Conservation (phyloP, 2,329 filamentous ascomycete genomes). For the Penicillium oxalicum region DNA sequence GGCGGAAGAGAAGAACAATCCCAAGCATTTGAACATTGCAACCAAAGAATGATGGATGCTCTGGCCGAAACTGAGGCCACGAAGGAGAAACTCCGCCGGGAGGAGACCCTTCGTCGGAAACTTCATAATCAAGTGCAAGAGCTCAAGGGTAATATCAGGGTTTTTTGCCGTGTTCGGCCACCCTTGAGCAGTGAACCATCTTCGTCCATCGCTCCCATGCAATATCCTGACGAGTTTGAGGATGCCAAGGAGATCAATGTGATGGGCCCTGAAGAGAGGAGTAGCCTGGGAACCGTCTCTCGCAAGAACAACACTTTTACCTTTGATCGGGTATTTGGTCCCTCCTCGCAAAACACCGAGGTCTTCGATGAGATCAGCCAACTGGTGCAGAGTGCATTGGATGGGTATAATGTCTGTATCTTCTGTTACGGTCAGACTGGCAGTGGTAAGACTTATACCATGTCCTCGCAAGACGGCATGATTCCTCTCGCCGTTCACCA, state of each 20-base stretch:
- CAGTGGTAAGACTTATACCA: slow-evolving; percentile 93
- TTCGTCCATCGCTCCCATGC: slow-evolving; percentile 64
- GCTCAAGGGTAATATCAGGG: slow-evolving; percentile 94
- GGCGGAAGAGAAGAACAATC: slow-evolving; percentile 86
- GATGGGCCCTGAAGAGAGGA: slow-evolving; percentile 75
- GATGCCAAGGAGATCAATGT: slow-evolving; percentile 84
- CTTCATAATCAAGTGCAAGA: slow-evolving; percentile 98
- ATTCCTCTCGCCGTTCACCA: slow-evolving; percentile 89
- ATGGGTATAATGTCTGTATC: slow-evolving; percentile 98
- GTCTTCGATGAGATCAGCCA: slow-evolving; percentile 97
- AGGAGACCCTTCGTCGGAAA: slow-evolving; percentile 83
- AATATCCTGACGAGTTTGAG: slow-evolving; percentile 70
- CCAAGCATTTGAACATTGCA: slow-evolving; percentile 74
- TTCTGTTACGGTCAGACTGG: slow-evolving; percentile 98
- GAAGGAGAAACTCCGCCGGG: slow-evolving; percentile 76
- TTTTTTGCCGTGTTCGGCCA: slow-evolving; percentile 93
- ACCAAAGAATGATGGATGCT: slow-evolving; percentile 73
- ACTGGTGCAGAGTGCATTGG: slow-evolving; percentile 88
- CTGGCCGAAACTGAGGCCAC: slow-evolving; percentile 62
- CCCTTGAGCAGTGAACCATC: slow-evolving; percentile 52
- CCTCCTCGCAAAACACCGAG: slow-evolving; percentile 68
- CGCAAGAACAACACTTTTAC: slow-evolving; percentile 79
- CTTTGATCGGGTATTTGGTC: slow-evolving; percentile 89
- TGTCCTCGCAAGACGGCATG: slow-evolving; percentile 88
- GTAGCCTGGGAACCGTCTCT: slow-evolving; percentile 67